Percentiles rank a stretch among this genome's conserved stretches.
phyloP scores from a whole-genome alignment of 2,329 filamentous ascomycete genomes.

The Zymoseptoria tritici region DNA sequence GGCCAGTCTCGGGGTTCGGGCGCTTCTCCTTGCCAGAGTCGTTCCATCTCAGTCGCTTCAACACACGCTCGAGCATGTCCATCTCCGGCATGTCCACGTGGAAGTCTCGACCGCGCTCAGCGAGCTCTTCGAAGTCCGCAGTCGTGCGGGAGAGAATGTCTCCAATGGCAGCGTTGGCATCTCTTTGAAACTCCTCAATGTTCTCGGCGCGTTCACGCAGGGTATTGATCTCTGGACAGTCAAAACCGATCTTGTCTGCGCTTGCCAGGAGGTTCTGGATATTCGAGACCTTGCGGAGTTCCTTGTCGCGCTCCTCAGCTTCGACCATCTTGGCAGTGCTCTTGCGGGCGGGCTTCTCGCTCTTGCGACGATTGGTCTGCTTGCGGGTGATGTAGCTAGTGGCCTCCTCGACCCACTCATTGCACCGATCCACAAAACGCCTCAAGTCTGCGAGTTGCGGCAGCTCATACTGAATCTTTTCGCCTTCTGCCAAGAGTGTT shows the following conservation, averaged over 20 bases:
- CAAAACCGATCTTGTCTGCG: slow-evolving; percentile 82
- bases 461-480: slow-evolving; percentile 88
- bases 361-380: slow-evolving; percentile 94
- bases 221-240: slow-evolving; percentile 81
- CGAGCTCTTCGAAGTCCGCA: slow-evolving; percentile 75
- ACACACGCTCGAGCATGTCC: slow-evolving; percentile 68
- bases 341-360: slow-evolving; percentile 77
- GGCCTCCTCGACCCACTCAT: slow-evolving; percentile 96
- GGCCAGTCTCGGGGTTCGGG: slow-evolving; percentile 22
- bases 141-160: slow-evolving; percentile 57
- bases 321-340: slow-evolving; percentile 64
- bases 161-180: slow-evolving; percentile 62
- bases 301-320: slow-evolving; percentile 73
- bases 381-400: slow-evolving; percentile 94
- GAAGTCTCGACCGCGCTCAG: slow-evolving; percentile 83
- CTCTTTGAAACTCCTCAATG: slow-evolving; percentile 76
- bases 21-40: slow-evolving; percentile 59
- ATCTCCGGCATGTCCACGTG: slow-evolving; percentile 89
- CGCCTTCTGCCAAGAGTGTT: slow-evolving; percentile 79
- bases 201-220: slow-evolving; percentile 77
- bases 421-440: slow-evolving; percentile 89
- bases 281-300: slow-evolving; percentile 81
- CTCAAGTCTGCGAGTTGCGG: slow-evolving; percentile 73
- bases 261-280: slow-evolving; percentile 76
- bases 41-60: slow-evolving; percentile 85